phyloP scores from a whole-genome alignment of 768 basidiomycete species.

The Tricholoma hemisulphureum region DNA sequence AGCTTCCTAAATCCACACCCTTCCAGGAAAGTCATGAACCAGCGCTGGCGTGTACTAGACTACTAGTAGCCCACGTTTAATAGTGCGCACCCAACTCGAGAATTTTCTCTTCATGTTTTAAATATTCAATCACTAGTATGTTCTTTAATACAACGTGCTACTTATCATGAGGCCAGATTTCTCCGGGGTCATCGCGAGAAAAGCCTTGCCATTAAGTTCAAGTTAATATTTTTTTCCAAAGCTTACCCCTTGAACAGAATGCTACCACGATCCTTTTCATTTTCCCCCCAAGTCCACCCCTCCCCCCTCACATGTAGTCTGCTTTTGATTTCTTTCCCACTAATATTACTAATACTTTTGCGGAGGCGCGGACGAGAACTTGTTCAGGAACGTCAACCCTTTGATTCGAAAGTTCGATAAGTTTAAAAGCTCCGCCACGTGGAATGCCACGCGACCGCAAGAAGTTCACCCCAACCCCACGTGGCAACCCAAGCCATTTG shows the following conservation, averaged over 20 bases:
- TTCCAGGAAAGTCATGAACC: too few relatives aligned
- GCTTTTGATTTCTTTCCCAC: background rate
- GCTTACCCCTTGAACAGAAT: background rate
- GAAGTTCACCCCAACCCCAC: conserved; percentile 19
- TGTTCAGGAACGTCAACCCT: background rate
- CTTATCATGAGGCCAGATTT: background rate
- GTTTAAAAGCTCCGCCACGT: conserved; percentile 31
- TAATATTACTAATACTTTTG: background rate
- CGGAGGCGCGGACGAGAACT: background rate
- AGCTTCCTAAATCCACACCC: too few relatives aligned
- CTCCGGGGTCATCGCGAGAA: conserved; percentile 1
- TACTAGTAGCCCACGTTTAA: background rate
- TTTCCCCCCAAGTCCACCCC: background rate
- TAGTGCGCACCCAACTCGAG: background rate
- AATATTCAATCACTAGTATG: background rate
- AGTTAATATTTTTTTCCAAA: background rate
- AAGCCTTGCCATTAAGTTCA: too few relatives aligned
- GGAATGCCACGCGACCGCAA: conserved; percentile 26
- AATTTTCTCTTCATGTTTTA: background rate
- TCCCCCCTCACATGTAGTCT: too few relatives aligned
- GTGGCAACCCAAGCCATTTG: conserved; percentile 31
- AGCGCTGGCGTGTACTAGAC: too few relatives aligned
- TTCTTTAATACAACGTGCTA: background rate
- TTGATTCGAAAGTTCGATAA: conserved; percentile 1
- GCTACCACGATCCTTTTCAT: background rate